phyloP scores from a whole-genome alignment of 2,329 filamentous ascomycete species.

The Peltaster fructicola region DNA sequence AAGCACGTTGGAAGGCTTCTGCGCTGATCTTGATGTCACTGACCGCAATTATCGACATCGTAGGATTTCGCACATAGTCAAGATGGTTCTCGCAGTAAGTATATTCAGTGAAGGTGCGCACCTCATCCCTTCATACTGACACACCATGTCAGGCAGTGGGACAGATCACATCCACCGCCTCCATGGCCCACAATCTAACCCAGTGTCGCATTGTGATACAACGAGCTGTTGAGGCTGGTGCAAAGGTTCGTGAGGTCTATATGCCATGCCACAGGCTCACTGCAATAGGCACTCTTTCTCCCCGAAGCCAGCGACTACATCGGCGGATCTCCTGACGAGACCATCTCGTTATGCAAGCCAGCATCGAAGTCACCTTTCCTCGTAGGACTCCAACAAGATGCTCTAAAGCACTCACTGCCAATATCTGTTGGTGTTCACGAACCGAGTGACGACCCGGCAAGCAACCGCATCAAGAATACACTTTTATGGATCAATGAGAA shows the following conservation, averaged over 20 bases:
- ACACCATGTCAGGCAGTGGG: slow-evolving; percentile 81
- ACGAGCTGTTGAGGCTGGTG: slow-evolving; percentile 57
- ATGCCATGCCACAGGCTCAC: too few species aligned
- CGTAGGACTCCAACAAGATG: slow-evolving; percentile 51
- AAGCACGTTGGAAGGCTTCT: too few species aligned
- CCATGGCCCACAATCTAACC: slow-evolving; percentile 58
- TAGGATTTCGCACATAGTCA: too few species aligned
- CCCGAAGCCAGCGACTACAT: slow-evolving; percentile 90
- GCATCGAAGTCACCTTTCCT: slow-evolving; percentile 55
- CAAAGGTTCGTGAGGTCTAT: slow-evolving; percentile 40
- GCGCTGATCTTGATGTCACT: too few species aligned
- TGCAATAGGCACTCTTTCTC: slow-evolving; percentile 67
- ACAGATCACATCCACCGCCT: slow-evolving; percentile 73
- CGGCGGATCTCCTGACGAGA: slow-evolving; percentile 47
- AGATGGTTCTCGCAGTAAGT: slow-evolving; percentile 14
- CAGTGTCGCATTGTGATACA: slow-evolving; percentile 57
- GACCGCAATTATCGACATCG: too few species aligned
- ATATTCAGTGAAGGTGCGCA: background rate
- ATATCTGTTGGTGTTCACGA: slow-evolving; percentile 85
- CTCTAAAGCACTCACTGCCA: slow-evolving; percentile 43
- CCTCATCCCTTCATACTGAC: too few species aligned
- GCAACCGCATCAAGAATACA: slow-evolving; percentile 42
- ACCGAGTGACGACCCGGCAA: slow-evolving; percentile 32
- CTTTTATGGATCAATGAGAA: slow-evolving; percentile 47
- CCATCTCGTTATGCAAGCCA: slow-evolving; percentile 51